Evolutionary conservation across 805 yeast genomes (phyloP).

Genomic region (Debaryomyces castellii): DNA sequence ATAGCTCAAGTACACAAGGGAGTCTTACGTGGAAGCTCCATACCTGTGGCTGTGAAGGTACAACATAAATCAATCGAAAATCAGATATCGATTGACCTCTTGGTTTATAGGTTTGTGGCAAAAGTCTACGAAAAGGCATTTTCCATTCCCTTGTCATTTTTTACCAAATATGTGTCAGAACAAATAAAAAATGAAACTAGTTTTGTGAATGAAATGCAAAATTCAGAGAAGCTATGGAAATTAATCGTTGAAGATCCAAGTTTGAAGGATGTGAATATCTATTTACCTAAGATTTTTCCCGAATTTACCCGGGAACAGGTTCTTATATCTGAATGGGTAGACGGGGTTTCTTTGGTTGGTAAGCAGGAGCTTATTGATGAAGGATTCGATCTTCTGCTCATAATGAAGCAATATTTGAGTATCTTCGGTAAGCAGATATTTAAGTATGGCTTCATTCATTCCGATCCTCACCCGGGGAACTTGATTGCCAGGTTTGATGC

Average conservation of each 20-base stretch:
- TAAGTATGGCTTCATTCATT: slow-evolving; percentile 66
- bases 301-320: slow-evolving; percentile 50
- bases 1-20: slow-evolving; percentile 71
- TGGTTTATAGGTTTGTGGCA: slow-evolving; percentile 54
- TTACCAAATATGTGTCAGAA: slow-evolving; percentile 55
- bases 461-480: slow-evolving; percentile 85
- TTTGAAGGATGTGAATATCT: slow-evolving; percentile 37
- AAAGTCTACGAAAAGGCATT: slow-evolving; percentile 56
- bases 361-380: slow-evolving; percentile 39
- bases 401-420: slow-evolving; percentile 52
- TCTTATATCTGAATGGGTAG: slow-evolving; percentile 72
- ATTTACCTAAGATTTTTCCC: slow-evolving; percentile 55
- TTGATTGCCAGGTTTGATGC: slow-evolving; percentile 49
- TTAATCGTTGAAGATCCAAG: slow-evolving; percentile 43
- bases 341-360: slow-evolving; percentile 60
- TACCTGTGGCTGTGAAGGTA: slow-evolving; percentile 61
- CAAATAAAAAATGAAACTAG: slow-evolving; percentile 62
- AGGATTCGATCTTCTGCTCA: slow-evolving; percentile 35
- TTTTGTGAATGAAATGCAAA: slow-evolving; percentile 55
- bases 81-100: slow-evolving; percentile 62
- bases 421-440: slow-evolving; percentile 61
- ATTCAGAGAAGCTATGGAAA: slow-evolving; percentile 42
- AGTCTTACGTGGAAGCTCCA: slow-evolving; percentile 39
- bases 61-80: slow-evolving; percentile 62
- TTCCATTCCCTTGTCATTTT: slow-evolving; percentile 60